Evolutionary conservation across 2,329 filamentous ascomycete genomes (phyloP).

Genomic region (Colletotrichum destructivum): DNA sequence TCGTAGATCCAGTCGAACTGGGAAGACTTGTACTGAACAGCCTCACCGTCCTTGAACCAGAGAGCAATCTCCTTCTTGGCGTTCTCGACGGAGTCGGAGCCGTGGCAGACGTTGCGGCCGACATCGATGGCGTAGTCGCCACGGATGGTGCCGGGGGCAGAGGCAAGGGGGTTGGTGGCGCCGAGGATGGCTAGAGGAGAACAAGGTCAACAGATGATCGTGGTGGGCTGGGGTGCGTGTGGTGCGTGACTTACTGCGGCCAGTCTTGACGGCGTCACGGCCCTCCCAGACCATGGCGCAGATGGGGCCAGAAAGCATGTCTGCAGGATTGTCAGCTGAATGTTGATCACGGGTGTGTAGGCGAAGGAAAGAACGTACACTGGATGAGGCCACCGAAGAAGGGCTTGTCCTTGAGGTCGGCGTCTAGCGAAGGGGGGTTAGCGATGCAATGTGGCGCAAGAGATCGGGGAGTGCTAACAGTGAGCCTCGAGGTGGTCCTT

Average conservation of each 20-base stretch:
- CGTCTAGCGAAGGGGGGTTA: slow-evolving; percentile 67
- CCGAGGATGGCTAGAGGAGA: slow-evolving; percentile 82
- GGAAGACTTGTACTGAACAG: slow-evolving; percentile 87
- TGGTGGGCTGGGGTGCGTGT: not conserved
- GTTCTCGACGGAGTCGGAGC: slow-evolving; percentile 98
- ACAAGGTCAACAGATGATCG: slow-evolving; percentile 42
- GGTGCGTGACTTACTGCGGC: slow-evolving; percentile 76
- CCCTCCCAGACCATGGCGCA: slow-evolving; percentile 99
- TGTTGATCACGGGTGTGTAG: not conserved
- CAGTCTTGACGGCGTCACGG: slow-evolving; percentile 98
- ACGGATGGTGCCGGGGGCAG: slow-evolving; percentile 97
- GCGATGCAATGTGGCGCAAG: slow-evolving; percentile 42
- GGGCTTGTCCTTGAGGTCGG: slow-evolving; percentile 91
- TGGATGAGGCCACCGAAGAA: slow-evolving; percentile 96
- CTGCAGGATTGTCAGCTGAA: slow-evolving; percentile 61
- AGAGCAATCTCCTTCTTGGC: slow-evolving; percentile 99
- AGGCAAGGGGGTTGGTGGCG: slow-evolving; percentile 98
- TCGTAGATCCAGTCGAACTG: slow-evolving; percentile 98
- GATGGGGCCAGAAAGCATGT: slow-evolving; percentile 98
- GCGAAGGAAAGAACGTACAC: slow-evolving; percentile 71
- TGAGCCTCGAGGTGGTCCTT: slow-evolving; percentile 98
- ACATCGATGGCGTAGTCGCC: slow-evolving; percentile 86
- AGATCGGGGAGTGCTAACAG: slow-evolving; percentile 69
- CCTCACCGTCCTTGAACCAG: slow-evolving; percentile 94
- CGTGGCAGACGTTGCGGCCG: slow-evolving; percentile 99